Evolutionary conservation across 768 basidiomycete genomes (phyloP), one percentile per base, ranked within the genome.

Genomic region (Xanthoconium purpureum): DNA sequence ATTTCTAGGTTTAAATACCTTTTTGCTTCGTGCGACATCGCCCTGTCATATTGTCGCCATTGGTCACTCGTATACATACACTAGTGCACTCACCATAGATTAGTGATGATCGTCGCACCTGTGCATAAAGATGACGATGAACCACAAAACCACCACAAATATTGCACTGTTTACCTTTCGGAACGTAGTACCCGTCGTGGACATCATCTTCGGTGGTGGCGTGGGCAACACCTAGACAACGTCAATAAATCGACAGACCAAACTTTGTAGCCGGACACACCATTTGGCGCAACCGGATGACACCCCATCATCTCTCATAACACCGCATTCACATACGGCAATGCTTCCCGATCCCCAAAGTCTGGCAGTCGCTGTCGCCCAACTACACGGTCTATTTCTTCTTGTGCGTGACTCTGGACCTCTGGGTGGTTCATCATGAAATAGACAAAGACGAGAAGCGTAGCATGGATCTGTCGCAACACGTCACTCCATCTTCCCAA

Each of bases 151-250:
- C 3, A 20, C 28, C 0, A 8, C 6, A 37, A 20, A 18, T 4
- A 6, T 20, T n/a, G 35, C 1, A 5, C 5, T 5, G 0, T 50
- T 24, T 24, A 63, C 65, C 65, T 50, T 48, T 20, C 0, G 75
- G 75, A 38, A 78, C 73, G 49, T 59, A 45, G 47, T 74, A 73
- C 0, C 74, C 75, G 18, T 64, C 58, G 57, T 76, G 77, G 5
- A 66, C 55, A 55, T 24, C 24, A 10, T 76, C 74, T 8, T 64
- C 62, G 6, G 51, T 71, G 12, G 74, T 72, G 28, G 67, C 65
- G 56, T 80, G 80, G 14, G 77, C 76, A 14, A 79, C 61, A 30
- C 75, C 79, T 79, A 36, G 11, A 30, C 3, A 5, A 29, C 17
- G 5, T 57, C 9, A 59, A 37, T 1, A 10, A 10, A 5, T 20